phyloP scores from a whole-genome alignment of 805 yeast genomes.

The Barnettozyma salicaria region DNA sequence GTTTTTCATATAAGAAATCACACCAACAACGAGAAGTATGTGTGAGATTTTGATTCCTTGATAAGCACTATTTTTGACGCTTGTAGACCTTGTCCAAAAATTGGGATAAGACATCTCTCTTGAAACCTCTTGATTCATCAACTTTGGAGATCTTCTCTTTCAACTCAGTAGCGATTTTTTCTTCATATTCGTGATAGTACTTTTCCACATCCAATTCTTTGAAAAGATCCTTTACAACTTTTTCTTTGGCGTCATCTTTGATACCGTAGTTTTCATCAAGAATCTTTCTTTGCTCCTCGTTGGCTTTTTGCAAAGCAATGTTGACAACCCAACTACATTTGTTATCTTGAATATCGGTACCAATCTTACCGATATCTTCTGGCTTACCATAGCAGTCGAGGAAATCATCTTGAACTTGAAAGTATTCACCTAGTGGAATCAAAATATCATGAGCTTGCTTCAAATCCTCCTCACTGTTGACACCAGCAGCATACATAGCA shows the following conservation, averaged over 20 bases:
- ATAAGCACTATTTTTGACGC: slow-evolving; percentile 61
- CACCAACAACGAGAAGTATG: too few relatives aligned
- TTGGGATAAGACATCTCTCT: slow-evolving; percentile 73
- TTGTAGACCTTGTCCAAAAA: slow-evolving; percentile 91
- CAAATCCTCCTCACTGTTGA: slow-evolving; percentile 63
- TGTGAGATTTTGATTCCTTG: too few relatives aligned
- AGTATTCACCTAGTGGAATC: slow-evolving; percentile 94
- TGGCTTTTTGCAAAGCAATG: slow-evolving; percentile 76
- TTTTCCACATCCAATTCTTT: slow-evolving; percentile 64
- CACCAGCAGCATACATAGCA: slow-evolving; percentile 90
- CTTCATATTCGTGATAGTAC: slow-evolving; percentile 79
- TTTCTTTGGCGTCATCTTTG: slow-evolving; percentile 66
- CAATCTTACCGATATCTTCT: slow-evolving; percentile 95
- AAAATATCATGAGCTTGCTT: slow-evolving; percentile 83
- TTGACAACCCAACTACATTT: slow-evolving; percentile 98
- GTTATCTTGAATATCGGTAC: slow-evolving; percentile 97
- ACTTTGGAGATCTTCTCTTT: slow-evolving; percentile 56
- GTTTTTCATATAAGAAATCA: not conserved
- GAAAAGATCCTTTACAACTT: slow-evolving; percentile 65
- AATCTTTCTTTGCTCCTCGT: slow-evolving; percentile 72
- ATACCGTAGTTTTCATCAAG: slow-evolving; percentile 89
- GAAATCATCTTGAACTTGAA: slow-evolving; percentile 97
- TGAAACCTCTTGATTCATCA: slow-evolving; percentile 93
- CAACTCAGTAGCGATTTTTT: slow-evolving; percentile 59
- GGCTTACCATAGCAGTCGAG: slow-evolving; percentile 97